These are phyloP conservation scores for Suillus plorans DNA, from an alignment of 768 basidiomycete genomes.

Conservation along the genomic window DNA sequence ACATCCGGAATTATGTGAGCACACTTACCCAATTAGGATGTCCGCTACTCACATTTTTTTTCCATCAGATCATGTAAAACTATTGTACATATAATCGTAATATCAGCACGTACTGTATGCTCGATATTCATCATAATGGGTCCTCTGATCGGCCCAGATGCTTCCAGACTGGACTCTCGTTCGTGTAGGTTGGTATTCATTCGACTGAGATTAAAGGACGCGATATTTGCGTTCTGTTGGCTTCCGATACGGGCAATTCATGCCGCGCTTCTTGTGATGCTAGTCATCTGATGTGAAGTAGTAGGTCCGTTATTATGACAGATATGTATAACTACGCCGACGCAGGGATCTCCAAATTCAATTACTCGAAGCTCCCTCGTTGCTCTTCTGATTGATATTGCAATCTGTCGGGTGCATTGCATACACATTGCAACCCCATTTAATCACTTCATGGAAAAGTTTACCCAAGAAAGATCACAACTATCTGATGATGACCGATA, in stretches of 20 bases:
- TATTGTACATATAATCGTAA: neutral
- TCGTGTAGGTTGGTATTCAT: neutral
- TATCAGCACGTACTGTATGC: neutral
- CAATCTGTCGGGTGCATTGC: neutral
- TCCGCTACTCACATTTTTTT: conserved; percentile 11
- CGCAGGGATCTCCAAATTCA: neutral
- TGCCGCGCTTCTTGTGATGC: neutral
- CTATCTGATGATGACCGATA: neutral
- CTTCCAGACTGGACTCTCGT: neutral
- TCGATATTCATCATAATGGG: neutral
- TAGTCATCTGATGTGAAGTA: conserved; percentile 1
- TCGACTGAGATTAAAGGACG: neutral
- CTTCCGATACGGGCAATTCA: neutral
- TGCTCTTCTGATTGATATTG: neutral
- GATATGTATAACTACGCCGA: neutral
- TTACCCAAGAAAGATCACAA: neutral
- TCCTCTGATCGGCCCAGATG: neutral
- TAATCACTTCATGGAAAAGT: neutral
- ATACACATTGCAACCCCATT: neutral
- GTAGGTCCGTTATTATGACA: neutral
- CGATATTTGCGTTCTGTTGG: neutral
- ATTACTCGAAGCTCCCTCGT: neutral
- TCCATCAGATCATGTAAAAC: conserved; percentile 23
- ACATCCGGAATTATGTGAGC: conserved; percentile 37
- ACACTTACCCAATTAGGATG: neutral